These are phyloP conservation scores for Diospyros kaki DNA, from an alignment of 148 eudicot species.

Conservation along the genomic window DNA sequence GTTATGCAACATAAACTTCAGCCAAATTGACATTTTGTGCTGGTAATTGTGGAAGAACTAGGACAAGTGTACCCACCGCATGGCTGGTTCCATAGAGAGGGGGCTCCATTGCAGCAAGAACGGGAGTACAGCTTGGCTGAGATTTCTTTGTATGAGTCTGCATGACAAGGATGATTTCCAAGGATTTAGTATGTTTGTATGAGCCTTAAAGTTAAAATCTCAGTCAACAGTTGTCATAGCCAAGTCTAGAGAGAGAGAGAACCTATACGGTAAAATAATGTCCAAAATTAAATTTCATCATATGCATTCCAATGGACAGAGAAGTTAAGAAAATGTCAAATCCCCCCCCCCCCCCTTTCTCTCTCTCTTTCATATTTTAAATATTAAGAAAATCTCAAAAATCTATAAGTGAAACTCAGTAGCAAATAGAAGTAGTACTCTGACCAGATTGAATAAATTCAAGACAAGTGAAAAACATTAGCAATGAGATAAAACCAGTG, in stretches of 20 bases:
- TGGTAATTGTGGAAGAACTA: background rate
- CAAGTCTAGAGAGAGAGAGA: constrained; percentile 5
- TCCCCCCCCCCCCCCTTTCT: background rate
- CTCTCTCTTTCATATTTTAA: background rate
- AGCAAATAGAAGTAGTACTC: background rate
- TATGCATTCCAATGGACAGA: background rate
- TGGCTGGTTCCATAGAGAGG: constrained; percentile 76
- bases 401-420: background rate
- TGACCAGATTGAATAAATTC: too few species aligned
- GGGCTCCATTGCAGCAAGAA: constrained; percentile 55
- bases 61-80: constrained; percentile 50
- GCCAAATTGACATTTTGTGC: background rate
- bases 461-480: too few species aligned
- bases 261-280: background rate
- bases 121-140: constrained; percentile 21
- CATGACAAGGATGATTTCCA: constrained; percentile 15
- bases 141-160: constrained; percentile 87
- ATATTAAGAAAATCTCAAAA: background rate
- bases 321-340: background rate
- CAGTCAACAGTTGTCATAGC: constrained; percentile 1
- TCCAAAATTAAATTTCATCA: background rate
- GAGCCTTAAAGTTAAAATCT: background rate
- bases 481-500: background rate
- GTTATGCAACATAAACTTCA: background rate
- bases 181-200: background rate